A percentile compares a stretch with the other conserved stretches of the same genome.
Conservation (phyloP, 2,329 filamentous ascomycete genomes). For the Exophiala phaeomuriformis region DNA sequence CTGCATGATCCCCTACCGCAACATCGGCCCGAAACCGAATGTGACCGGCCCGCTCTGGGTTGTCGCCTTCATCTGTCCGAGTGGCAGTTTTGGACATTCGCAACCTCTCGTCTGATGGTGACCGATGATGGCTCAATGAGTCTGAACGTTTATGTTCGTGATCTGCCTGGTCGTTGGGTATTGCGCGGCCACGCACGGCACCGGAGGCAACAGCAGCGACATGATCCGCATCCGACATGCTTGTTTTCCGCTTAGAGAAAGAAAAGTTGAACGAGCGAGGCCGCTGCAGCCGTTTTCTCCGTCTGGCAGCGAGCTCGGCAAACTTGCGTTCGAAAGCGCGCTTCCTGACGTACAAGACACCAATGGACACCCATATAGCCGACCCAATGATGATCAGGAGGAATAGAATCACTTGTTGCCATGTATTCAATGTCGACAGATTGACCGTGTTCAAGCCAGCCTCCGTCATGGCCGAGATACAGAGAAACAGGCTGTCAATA, state of each 20-base stretch:
- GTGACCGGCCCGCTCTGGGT: slow-evolving; percentile 2
- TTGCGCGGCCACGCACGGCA: slow-evolving; percentile 14
- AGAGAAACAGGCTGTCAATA: slow-evolving; percentile 42
- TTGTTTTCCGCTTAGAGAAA: slow-evolving; percentile 7
- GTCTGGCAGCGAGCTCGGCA: slow-evolving; percentile 18
- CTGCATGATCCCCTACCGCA: slow-evolving; percentile 4
- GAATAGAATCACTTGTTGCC: slow-evolving; percentile 43
- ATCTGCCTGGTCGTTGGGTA: neutral
- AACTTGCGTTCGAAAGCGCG: slow-evolving; percentile 30
- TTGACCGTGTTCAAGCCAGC: slow-evolving; percentile 45
- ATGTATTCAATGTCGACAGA: slow-evolving; percentile 41
- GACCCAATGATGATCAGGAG: slow-evolving; percentile 43
- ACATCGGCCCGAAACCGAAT: slow-evolving; percentile 15
- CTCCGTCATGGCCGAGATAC: slow-evolving; percentile 43
- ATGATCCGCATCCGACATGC: neutral
- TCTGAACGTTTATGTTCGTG: neutral
- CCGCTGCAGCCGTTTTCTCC: slow-evolving; percentile 5
- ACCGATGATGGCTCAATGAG: neutral
- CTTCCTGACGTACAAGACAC: slow-evolving; percentile 38
- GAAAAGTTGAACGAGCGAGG: slow-evolving; percentile 12
- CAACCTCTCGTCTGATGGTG: neutral
- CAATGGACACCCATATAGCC: slow-evolving; percentile 41
- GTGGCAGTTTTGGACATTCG: neutral
- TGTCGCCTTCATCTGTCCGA: neutral
- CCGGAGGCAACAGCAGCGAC: slow-evolving; percentile 17